phyloP scores from a whole-genome alignment of 306 rosid species.

The Pyrus betulifolia region DNA sequence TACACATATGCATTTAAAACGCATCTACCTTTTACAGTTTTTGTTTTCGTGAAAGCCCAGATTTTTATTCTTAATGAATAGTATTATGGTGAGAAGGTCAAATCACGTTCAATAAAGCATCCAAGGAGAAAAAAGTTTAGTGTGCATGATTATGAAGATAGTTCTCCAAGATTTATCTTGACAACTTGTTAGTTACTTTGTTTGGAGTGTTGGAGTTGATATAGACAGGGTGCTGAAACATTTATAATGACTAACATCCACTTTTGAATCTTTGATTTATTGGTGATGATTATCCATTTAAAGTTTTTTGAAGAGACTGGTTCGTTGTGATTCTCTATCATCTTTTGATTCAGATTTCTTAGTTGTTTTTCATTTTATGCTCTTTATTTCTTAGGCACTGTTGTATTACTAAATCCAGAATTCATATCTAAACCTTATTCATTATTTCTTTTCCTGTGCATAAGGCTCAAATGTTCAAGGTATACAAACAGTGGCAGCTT shows the following conservation, averaged over 20 bases:
- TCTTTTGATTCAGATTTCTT: background rate
- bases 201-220: background rate
- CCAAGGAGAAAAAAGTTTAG: background rate
- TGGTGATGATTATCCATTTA: background rate
- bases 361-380: background rate
- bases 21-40: background rate
- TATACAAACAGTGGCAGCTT: conserved; percentile 77
- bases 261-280: background rate
- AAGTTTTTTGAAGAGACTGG: background rate
- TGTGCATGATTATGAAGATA: background rate
- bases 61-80: background rate
- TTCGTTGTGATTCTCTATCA: background rate
- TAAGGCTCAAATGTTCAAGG: conserved; percentile 97
- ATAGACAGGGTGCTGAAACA: background rate
- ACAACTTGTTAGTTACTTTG: background rate
- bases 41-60: background rate
- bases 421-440: conserved; percentile 3
- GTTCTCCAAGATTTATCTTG: background rate
- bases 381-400: background rate
- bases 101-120: background rate
- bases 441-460: conserved; percentile 7
- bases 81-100: background rate
- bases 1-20: background rate
- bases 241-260: background rate
- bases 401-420: background rate